Base-by-base conservation (phyloP, 177 flowering plant species). In the Telopea speciosissima region DNA sequence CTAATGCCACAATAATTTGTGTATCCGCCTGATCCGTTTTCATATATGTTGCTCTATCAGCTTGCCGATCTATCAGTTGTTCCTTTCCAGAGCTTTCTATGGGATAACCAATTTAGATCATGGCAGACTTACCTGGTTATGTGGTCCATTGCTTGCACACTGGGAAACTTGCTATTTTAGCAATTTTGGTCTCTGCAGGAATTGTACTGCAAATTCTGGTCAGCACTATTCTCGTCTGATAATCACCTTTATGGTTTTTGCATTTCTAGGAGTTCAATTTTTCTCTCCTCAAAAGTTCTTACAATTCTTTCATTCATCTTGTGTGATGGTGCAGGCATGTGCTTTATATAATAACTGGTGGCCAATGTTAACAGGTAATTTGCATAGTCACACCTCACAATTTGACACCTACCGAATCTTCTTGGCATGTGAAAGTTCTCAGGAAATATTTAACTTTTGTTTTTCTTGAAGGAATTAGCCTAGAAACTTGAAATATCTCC, bases 291-390 rank as follows among this genome's bases (percentile, higher is more conserved):
- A 49, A 49, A 49, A 12, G 7, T 49, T 19, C 19, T 49, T 16
- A 49, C 54, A 49, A 49, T 16, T 49, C 8, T 36, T 36, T 6
- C 6, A 36, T 49, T 36, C 67, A 3, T 69, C 31, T 19, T 66
- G 52, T 66, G 0, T 79, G 44, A 52, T 81, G 70, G 75, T 70
- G 75, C 90, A 95, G 99, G 95, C 99, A 73, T 95, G 99, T 82
- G 97, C 97, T 69, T 72, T 95, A 80, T 95, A 86, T 78, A 73
- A 83, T 78, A 95, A 95, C 73, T 95, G 97, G 99, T 95, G 99
- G 99, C 99, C 99, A 16, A 89, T 92, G 97, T 78, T 95, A 67
- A 81, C 96, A 75, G 87, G 99, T 95, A 81, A 68, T 21, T 59
- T 40, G 23, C 70, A 14, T 60, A 11, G 13, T 22, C 26, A 44